Conservation (phyloP, 768 basidiomycete genomes). For the Rickenella mellea region DNA sequence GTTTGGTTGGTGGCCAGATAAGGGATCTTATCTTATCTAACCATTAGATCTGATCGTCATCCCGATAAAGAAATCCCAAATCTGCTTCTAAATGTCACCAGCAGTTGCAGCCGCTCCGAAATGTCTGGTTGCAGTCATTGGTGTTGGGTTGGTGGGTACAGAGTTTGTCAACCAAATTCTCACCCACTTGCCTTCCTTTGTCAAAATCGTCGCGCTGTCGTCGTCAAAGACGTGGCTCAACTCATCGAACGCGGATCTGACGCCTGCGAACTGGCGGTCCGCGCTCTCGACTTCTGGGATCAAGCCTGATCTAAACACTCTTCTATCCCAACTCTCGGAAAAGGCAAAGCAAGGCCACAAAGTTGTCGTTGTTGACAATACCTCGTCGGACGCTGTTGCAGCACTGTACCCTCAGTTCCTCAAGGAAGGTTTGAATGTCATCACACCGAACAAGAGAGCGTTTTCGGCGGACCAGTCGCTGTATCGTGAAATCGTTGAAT, state of each 20-base stretch:
- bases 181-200: constrained; percentile 45
- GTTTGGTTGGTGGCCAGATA: too few relatives aligned
- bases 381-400: constrained; percentile 77
- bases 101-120: too few relatives aligned
- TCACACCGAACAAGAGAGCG: constrained; percentile 98
- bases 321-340: constrained; percentile 32
- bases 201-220: constrained; percentile 47
- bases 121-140: constrained; percentile 74
- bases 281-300: constrained; percentile 39
- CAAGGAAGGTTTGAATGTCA: constrained; percentile 68
- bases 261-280: constrained; percentile 32
- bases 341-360: constrained; percentile 39
- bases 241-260: constrained; percentile 35
- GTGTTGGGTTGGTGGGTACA: constrained; percentile 86
- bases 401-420: constrained; percentile 75
- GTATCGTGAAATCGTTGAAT: constrained; percentile 57
- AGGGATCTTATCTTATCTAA: too few relatives aligned
- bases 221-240: constrained; percentile 57
- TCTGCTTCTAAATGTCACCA: too few relatives aligned
- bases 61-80: too few relatives aligned
- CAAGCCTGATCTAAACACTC: constrained; percentile 29
- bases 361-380: constrained; percentile 84
- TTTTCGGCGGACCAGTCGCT: constrained; percentile 65
- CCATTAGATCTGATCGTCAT: too few relatives aligned
- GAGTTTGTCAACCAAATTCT: constrained; percentile 80